phyloP scores from a whole-genome alignment of 2,329 filamentous ascomycete species.

The Colletotrichum godetiae region DNA sequence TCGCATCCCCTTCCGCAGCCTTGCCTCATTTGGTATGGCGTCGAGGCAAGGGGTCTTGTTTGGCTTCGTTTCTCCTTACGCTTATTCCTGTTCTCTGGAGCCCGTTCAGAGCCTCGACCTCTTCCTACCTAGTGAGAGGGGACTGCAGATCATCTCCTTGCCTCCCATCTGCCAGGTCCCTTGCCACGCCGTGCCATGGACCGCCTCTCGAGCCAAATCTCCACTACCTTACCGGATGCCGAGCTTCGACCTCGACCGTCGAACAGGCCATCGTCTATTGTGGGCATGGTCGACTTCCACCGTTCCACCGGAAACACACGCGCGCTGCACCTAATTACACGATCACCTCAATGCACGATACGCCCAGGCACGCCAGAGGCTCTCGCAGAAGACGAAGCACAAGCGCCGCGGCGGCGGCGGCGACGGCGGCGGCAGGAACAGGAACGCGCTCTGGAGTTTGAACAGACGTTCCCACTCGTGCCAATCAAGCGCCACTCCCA shows the following conservation, averaged over 20 bases:
- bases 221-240: neutral
- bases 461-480: slow-evolving; percentile 2
- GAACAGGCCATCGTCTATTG: neutral
- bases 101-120: neutral
- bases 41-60: slow-evolving; percentile 8
- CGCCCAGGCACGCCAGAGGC: neutral
- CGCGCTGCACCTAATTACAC: neutral
- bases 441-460: neutral
- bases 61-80: slow-evolving; percentile 17
- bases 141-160: slow-evolving; percentile 21
- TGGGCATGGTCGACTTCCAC: neutral
- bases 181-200: slow-evolving; percentile 7
- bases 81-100: slow-evolving; percentile 28
- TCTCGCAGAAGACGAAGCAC: neutral
- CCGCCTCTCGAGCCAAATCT: neutral
- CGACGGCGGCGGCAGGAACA: neutral
- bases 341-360: slow-evolving; percentile 2
- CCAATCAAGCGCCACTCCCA: neutral
- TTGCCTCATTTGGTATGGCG: neutral
- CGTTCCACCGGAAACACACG: neutral
- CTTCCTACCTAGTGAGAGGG: neutral
- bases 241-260: neutral
- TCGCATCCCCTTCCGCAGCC: neutral
- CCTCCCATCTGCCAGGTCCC: neutral
- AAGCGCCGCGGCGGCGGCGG: neutral